These are phyloP conservation scores for Aspergillus egyptiacus DNA, from an alignment of 495 filamentous ascomycete species.

Conservation along the genomic window DNA sequence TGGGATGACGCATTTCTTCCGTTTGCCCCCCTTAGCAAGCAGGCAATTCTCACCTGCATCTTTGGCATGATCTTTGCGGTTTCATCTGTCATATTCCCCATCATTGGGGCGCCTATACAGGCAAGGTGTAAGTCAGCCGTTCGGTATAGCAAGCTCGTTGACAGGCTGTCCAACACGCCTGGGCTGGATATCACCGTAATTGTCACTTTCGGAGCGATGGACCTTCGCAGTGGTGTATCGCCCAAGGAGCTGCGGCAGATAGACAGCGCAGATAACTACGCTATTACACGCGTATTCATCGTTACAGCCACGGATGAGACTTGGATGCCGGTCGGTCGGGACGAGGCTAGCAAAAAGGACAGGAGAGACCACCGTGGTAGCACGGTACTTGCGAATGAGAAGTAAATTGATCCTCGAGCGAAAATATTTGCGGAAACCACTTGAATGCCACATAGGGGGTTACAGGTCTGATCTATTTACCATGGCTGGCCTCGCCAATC, in stretches of 20 bases:
- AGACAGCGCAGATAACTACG: slow-evolving; percentile 25
- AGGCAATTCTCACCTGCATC: neutral
- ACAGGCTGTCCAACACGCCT: neutral
- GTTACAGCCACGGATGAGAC: too few relatives aligned
- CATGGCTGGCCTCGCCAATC: too few relatives aligned
- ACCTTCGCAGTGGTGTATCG: slow-evolving; percentile 19
- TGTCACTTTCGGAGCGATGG: neutral
- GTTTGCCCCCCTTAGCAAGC: neutral
- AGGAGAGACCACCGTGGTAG: too few relatives aligned
- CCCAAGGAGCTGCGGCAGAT: slow-evolving; percentile 16
- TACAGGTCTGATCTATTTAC: too few relatives aligned
- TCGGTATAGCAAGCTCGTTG: neutral
- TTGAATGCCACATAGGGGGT: too few relatives aligned
- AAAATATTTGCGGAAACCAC: too few relatives aligned
- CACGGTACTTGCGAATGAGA: too few relatives aligned
- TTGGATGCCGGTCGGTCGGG: too few relatives aligned
- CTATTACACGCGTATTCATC: slow-evolving; percentile 29
- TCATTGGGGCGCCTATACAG: slow-evolving; percentile 7
- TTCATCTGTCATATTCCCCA: slow-evolving; percentile 1
- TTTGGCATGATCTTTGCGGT: slow-evolving; percentile 5
- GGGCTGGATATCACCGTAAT: slow-evolving; percentile 5
- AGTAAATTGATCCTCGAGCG: too few relatives aligned
- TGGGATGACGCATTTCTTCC: slow-evolving; percentile 3
- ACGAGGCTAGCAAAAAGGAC: too few relatives aligned
- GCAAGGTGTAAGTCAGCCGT: neutral